Evolutionary conservation across 2,329 filamentous ascomycete genomes (phyloP), one percentile per base, ranked within the genome.

Genomic region (Triangularia verruculosa): DNA sequence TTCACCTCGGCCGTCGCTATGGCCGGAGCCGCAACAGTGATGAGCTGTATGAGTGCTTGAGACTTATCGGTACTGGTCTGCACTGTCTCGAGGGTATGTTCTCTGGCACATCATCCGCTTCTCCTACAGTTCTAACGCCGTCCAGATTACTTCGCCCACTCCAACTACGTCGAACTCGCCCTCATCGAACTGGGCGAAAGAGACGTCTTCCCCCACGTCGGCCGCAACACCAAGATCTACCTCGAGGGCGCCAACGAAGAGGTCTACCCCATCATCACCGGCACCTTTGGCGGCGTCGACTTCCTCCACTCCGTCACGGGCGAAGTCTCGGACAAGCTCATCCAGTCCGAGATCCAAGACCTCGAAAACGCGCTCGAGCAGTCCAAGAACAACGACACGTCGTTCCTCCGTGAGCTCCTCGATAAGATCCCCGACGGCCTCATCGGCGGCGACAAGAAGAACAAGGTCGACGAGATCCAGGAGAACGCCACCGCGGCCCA

Each of bases 241-340:
- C 82, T 97, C 27, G 80, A 83, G 32, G 92, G 90, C 53, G 89
- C 85, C 63, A 82, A 82, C 22, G 74, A 81, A 32, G 73, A 82
- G 4, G 91, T 97, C 65, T 97, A 90, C 71, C 93, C 93, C 6
- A 80, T 94, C 66, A 84, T 96, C 53, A 97, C 93, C 1, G 93
- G 94, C 64, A 97, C 93, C 6, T 97, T 97, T 76, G 93, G 93
- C 66, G 93, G 93, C 67, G 93, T 97, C 13, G 94, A 97, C 73
- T 97, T 97, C 78, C 80, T 97, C 65, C 92, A 96, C 79, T 95
- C 91, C 0, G 93, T 96, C 28, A 91, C 85, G 54, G 86, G 86
- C 64, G 86, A 89, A 79, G 86, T 97, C 59, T 90, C 89, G 43
- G 93, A 97, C 77, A 97, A 97, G 79, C 81, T 93, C 65, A 93